Conservation (phyloP, 768 basidiomycete genomes). For the Polyporus arcularius region DNA sequence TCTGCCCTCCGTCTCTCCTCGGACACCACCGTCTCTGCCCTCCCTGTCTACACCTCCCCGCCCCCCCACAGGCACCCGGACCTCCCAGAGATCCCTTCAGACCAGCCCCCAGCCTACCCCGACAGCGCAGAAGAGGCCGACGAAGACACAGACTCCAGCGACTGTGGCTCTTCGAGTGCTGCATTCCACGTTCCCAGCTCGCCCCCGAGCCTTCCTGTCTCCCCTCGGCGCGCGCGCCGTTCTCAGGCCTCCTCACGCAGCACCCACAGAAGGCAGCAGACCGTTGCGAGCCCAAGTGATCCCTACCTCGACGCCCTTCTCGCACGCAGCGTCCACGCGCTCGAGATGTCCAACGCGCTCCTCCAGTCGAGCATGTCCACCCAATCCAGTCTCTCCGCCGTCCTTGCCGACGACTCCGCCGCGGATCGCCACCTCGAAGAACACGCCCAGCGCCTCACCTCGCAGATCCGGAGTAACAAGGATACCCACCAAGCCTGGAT, state of each 20-base stretch:
- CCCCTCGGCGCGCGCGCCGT: slow-evolving; percentile 34
- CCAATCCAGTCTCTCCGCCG: slow-evolving; percentile 52
- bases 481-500: slow-evolving; percentile 59
- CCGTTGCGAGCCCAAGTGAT: slow-evolving; percentile 37
- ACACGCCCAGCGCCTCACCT: slow-evolving; percentile 53
- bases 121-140: slow-evolving; percentile 79
- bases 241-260: slow-evolving; percentile 21
- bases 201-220: slow-evolving; percentile 33
- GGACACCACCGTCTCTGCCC: slow-evolving; percentile 58
- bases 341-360: slow-evolving; percentile 83
- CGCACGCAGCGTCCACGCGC: slow-evolving; percentile 79
- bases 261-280: slow-evolving; percentile 26
- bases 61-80: slow-evolving; percentile 25
- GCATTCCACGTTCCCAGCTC: slow-evolving; percentile 30
- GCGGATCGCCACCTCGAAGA: slow-evolving; percentile 49
- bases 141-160: slow-evolving; percentile 58
- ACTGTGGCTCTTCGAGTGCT: slow-evolving; percentile 8
- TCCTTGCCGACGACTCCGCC: slow-evolving; percentile 48
- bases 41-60: slow-evolving; percentile 63
- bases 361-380: slow-evolving; percentile 77
- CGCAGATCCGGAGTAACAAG: slow-evolving; percentile 48
- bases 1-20: slow-evolving; percentile 62
- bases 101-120: slow-evolving; percentile 74
- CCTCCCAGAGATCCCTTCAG: slow-evolving; percentile 41
- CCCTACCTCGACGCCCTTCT: slow-evolving; percentile 75